Conservation (phyloP, 176 grass and related monocot species). For the Lolium rigidum region DNA sequence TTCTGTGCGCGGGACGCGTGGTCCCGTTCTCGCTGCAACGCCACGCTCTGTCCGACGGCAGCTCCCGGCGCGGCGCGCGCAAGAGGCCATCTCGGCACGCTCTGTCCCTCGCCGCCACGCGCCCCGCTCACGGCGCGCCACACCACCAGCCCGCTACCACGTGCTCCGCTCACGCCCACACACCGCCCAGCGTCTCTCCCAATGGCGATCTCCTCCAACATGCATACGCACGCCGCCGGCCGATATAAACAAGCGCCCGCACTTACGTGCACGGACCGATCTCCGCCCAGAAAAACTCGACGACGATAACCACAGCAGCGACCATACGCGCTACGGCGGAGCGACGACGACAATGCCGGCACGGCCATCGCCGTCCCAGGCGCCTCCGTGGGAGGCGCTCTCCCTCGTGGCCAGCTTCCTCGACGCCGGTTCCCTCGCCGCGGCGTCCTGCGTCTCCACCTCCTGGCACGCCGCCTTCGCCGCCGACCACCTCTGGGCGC, state of each 20-base stretch:
- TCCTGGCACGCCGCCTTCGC: conserved; percentile 67
- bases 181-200: conserved; percentile 3
- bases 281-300: background rate
- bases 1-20: background rate
- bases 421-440: conserved; percentile 61
- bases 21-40: too few relatives aligned
- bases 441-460: conserved; percentile 71
- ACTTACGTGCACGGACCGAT: background rate
- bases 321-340: background rate
- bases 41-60: background rate
- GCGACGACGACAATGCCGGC: background rate
- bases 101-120: conserved; percentile 31
- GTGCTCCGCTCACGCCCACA: conserved; percentile 36
- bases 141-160: background rate
- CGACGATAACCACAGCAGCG: background rate
- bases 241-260: background rate
- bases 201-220: background rate
- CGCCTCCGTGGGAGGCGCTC: conserved; percentile 59
- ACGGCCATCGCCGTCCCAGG: background rate
- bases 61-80: background rate
- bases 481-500: conserved; percentile 65
- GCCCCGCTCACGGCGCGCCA: conserved; percentile 30
- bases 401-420: conserved; percentile 51
- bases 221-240: background rate
- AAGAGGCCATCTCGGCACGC: conserved; percentile 12